A percentile compares a stretch with the other conserved stretches of the same genome.
These are phyloP conservation scores for Mycena olivaceomarginata DNA, from an alignment of 768 basidiomycete genomes.

Conservation along the genomic window DNA sequence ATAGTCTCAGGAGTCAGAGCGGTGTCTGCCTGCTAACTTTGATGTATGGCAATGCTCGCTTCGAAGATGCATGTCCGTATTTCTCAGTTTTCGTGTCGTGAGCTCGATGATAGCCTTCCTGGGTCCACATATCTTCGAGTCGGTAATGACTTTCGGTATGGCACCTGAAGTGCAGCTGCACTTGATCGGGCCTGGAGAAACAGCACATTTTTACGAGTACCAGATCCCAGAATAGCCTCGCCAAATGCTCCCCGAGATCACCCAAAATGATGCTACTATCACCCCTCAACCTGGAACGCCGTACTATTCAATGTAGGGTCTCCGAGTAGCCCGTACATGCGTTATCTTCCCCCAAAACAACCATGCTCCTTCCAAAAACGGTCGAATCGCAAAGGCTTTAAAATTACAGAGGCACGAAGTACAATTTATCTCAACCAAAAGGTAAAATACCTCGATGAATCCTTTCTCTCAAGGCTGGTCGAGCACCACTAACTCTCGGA, in stretches of 20 bases:
- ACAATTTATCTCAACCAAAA: not conserved
- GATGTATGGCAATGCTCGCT: not conserved
- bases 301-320: not conserved
- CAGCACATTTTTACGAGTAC: too few relatives aligned
- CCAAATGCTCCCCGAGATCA: not conserved
- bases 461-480: conserved; percentile 41
- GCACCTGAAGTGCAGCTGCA: too few relatives aligned
- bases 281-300: not conserved
- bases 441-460: conserved; percentile 28
- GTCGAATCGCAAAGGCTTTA: not conserved
- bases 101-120: not conserved
- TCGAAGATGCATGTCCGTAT: not conserved
- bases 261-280: not conserved
- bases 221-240: not conserved
- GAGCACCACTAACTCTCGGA: not conserved
- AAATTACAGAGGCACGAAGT: not conserved
- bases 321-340: conserved; percentile 6
- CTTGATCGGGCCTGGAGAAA: too few relatives aligned
- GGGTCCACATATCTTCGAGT: too few relatives aligned
- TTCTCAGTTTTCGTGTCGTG: not conserved
- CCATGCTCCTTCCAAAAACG: not conserved
- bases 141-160: too few relatives aligned
- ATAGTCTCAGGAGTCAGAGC: not conserved
- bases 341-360: not conserved
- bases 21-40: not conserved